Base-by-base conservation (phyloP, 805 yeast genomes). In the Candida wancherniae region DNA sequence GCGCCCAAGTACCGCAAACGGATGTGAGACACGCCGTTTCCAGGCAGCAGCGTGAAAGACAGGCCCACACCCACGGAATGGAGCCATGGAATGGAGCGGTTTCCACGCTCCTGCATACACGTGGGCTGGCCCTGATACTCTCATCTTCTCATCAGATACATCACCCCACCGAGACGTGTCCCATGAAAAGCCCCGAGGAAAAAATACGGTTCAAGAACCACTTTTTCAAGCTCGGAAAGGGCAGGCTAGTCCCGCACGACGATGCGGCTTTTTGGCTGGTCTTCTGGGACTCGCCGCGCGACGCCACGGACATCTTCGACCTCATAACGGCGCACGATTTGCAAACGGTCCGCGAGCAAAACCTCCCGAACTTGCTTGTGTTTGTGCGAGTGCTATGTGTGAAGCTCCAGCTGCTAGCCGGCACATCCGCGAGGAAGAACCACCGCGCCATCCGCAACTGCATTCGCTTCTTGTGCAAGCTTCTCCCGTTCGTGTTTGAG, bases 161-260 rank as follows among this genome's bases (percentile, higher is more conserved):
- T 45, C 45, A 26, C 31, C 19, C 22, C 33, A 15, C 28, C 14
- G 9, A n/a, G 6, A 5, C 7, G 10, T 10, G 19, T 19, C 24
- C 14, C 19, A 85, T 85, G 94, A 87, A 81, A 24, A 72, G 80
- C 19, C 63, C 80, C n/a, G 90, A 83, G 35, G 83, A 88, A 15
- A 80, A 70, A 48, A 58, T 73, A 22, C 62, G 64, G 32, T 72
- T 75, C 54, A 77, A 74, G 50, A 71, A 70, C 47, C 84, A 77
- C 47, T 71, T 83, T 39, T 69, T 70, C 47, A 63, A 67, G 40
- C 67, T 84, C 16, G 71, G 75, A 4, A 77, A 72, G 26, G 63
- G 69, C 16, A 44, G 63, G 23, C 42, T 61, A 8, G 53, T 67
- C 9, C 48, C 50, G 4, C 40, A 36, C 9, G 37, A 39, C 13